These are phyloP conservation scores for Candida tallmaniae DNA, from an alignment of 805 yeast species.

Conservation along the genomic window DNA sequence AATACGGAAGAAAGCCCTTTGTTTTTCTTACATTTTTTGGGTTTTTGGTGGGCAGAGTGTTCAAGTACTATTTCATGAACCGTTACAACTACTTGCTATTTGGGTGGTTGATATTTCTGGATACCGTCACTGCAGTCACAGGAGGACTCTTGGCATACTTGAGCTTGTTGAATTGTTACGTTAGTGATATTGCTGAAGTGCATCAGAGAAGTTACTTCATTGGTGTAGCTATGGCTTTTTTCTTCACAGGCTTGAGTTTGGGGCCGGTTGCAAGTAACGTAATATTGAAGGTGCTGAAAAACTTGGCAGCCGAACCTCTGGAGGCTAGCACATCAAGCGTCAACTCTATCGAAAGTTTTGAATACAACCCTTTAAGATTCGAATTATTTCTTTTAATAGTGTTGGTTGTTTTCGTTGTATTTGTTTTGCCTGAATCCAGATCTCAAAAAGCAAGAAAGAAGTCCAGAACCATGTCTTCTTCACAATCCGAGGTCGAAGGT, in stretches of 20 bases:
- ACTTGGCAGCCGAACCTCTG: background rate
- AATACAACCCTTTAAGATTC: constrained; percentile 29
- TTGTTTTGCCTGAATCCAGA: constrained; percentile 60
- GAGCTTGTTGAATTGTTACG: constrained; percentile 61
- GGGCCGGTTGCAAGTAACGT: constrained; percentile 62
- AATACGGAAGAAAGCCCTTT: constrained; percentile 32
- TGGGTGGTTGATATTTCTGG: constrained; percentile 37
- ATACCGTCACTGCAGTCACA: constrained; percentile 45
- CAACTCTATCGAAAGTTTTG: constrained; percentile 16
- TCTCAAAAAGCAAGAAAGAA: constrained; percentile 48
- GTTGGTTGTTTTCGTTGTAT: constrained; percentile 20
- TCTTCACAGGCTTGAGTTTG: constrained; percentile 55
- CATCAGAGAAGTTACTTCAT: constrained; percentile 52
- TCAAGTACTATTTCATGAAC: constrained; percentile 22
- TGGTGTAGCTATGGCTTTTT: constrained; percentile 55
- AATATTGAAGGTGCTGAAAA: constrained; percentile 11
- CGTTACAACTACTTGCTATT: constrained; percentile 26
- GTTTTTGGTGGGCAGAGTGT: constrained; percentile 18
- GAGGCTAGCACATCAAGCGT: background rate
- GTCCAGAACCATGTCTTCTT: constrained; percentile 41
- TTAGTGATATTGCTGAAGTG: constrained; percentile 68
- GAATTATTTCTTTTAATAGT: constrained; percentile 30
- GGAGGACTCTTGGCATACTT: constrained; percentile 60
- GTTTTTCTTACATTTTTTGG: constrained; percentile 16
- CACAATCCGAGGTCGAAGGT: background rate